Percentiles rank a stretch among this genome's conserved stretches.
Evolutionary conservation across 78 protist genomes (phyloP).

Genomic region (Guillardia theta): DNA sequence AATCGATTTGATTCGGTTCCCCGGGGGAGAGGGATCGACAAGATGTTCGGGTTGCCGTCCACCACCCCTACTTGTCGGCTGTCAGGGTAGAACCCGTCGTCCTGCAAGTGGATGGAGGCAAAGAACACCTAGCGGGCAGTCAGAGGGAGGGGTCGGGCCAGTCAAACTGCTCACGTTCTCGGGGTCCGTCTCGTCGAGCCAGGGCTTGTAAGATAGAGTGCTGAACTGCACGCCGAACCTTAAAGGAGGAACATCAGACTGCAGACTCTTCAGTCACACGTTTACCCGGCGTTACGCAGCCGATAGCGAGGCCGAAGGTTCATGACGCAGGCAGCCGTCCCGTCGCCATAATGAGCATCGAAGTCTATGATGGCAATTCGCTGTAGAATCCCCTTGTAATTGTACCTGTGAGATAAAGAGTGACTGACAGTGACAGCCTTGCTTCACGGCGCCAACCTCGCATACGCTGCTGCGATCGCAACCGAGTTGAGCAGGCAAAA

Average conservation of each 20-base stretch:
- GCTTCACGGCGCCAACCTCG: not conserved
- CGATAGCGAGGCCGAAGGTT: not conserved
- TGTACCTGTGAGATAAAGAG: not conserved
- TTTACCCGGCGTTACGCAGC: not conserved
- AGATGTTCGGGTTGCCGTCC: not conserved
- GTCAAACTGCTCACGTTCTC: not conserved
- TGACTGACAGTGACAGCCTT: not conserved
- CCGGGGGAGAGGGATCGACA: not conserved
- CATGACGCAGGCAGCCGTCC: not conserved
- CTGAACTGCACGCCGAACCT: not conserved
- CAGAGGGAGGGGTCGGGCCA: not conserved
- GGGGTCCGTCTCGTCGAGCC: not conserved
- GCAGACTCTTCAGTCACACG: not conserved
- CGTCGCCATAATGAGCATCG: not conserved
- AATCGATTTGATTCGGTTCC: too few species aligned
- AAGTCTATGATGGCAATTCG: not conserved
- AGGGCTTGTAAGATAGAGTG: not conserved
- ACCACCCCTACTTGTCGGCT: not conserved
- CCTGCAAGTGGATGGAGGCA: not conserved
- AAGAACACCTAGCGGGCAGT: not conserved
- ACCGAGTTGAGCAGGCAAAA: conserved; percentile 36
- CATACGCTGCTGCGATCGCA: conserved; percentile 20
- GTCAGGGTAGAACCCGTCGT: not conserved
- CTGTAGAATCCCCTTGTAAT: not conserved
- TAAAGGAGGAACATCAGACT: not conserved